Conservation (phyloP, 768 basidiomycete species). For the Psilocybe sp. region DNA sequence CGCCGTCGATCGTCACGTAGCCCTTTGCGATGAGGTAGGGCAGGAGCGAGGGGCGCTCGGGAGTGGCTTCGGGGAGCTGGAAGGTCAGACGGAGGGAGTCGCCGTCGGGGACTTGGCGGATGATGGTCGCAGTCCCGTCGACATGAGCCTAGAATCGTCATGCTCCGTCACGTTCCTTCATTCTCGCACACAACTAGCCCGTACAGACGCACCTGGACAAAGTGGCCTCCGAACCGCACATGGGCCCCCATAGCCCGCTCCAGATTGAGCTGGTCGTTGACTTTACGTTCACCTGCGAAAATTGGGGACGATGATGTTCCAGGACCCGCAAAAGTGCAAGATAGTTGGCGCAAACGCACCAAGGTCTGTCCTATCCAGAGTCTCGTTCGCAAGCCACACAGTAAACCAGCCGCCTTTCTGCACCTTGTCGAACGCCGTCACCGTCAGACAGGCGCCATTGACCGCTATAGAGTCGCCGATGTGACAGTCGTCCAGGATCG, state of each 20-base stretch:
- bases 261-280: constrained; percentile 82
- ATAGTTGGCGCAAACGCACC: constrained; percentile 41
- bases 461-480: constrained; percentile 94
- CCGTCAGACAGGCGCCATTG: constrained; percentile 87
- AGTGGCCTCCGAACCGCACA: constrained; percentile 93
- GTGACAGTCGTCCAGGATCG: constrained; percentile 84
- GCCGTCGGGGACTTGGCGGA: constrained; percentile 67
- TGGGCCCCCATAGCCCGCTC: constrained; percentile 95
- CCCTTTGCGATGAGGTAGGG: constrained; percentile 91
- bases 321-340: background rate
- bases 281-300: constrained; percentile 64
- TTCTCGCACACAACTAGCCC: background rate
- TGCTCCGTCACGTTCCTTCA: constrained; percentile 6
- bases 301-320: constrained; percentile 12
- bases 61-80: constrained; percentile 61
- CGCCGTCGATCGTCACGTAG: constrained; percentile 91
- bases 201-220: constrained; percentile 73
- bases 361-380: constrained; percentile 84
- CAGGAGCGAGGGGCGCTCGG: constrained; percentile 59
- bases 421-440: constrained; percentile 72
- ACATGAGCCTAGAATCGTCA: constrained; percentile 74
- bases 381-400: constrained; percentile 96
- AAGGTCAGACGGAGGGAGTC: constrained; percentile 87
- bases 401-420: constrained; percentile 79
- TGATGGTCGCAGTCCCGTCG: constrained; percentile 80